phyloP scores from a whole-genome alignment of 192 early-diverging fungal species.

The Physocladia obscura region DNA sequence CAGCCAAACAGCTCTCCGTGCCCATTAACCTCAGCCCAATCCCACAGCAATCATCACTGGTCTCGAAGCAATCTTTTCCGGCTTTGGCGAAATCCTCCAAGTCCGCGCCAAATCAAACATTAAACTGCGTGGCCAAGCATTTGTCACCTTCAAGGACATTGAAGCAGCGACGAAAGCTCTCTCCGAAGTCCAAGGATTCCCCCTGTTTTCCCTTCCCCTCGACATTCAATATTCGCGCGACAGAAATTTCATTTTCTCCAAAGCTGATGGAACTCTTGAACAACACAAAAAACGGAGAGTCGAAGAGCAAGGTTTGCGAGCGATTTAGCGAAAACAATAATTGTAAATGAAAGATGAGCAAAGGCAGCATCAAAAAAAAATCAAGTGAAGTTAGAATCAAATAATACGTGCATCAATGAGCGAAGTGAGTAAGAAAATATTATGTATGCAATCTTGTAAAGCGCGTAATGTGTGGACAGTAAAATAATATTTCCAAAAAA shows the following conservation, averaged over 20 bases:
- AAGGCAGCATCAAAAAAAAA: too few species aligned
- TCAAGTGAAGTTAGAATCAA: too few species aligned
- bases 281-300: conserved; percentile 60
- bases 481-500: conserved; percentile 18
- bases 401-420: too few species aligned
- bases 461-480: too few species aligned
- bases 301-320: conserved; percentile 65
- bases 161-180: conserved; percentile 77
- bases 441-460: too few species aligned
- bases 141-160: conserved; percentile 74
- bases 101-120: conserved; percentile 77
- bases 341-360: neutral
- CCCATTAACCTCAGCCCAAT: neutral
- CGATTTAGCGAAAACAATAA: neutral
- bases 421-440: too few species aligned
- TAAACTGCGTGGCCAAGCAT: conserved; percentile 91
- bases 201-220: conserved; percentile 82
- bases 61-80: conserved; percentile 75
- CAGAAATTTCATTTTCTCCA: conserved; percentile 57
- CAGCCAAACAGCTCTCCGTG: neutral
- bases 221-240: conserved; percentile 56
- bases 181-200: conserved; percentile 79
- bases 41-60: conserved; percentile 67
- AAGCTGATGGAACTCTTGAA: conserved; percentile 65
- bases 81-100: conserved; percentile 82